Base-by-base conservation (phyloP, 257 asterid species). In the Leptodermis oblonga region DNA sequence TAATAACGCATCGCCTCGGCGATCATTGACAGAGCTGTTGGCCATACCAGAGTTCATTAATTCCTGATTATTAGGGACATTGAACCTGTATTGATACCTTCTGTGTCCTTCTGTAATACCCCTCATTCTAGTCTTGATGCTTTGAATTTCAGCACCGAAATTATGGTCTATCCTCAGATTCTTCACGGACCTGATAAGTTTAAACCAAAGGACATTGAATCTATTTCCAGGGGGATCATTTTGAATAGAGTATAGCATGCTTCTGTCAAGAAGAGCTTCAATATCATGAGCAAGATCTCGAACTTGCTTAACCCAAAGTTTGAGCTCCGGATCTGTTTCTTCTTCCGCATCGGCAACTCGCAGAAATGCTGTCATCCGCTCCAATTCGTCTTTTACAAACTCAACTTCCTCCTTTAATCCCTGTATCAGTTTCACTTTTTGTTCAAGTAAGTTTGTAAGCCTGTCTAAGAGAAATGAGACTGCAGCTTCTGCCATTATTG, bases 261-360 rank as follows among this genome's bases (percentile, higher is more conserved):
- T 75, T 22, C 70, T 70, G 33, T 69, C 80, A 28, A 79, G 62
- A 55, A 67, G 61, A 37, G 73, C 74, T 55, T 80, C 81, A 0
- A 46, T 70, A 13, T 76, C 79, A 31, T 61, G 55, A 15, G 81
- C 79, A 0, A 74, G 69, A 37, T 77, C 80, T 39, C 76, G 77
- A n/a, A 73, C 82, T 59, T 77, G 80, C 60, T 70, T 77, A 3
- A 73, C 80, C 82, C 82, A 76, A n/a, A 74, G 61, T 62, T 70
- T 61, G 66, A 80, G 72, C 68, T 70, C 76, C 1, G 74, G 74
- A 59, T 76, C 81, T 52, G 59, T 53, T 61, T 55, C 74, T 51
- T 70, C 74, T 1, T 53, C 53, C 23, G 79, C 70, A 69, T 80
- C 82, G 23, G 79, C 79, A 20, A 59, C 76, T 61, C 70, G 28